Base-by-base conservation (phyloP, 106 monocot genomes). In the Phalaenopsis aphrodite region DNA sequence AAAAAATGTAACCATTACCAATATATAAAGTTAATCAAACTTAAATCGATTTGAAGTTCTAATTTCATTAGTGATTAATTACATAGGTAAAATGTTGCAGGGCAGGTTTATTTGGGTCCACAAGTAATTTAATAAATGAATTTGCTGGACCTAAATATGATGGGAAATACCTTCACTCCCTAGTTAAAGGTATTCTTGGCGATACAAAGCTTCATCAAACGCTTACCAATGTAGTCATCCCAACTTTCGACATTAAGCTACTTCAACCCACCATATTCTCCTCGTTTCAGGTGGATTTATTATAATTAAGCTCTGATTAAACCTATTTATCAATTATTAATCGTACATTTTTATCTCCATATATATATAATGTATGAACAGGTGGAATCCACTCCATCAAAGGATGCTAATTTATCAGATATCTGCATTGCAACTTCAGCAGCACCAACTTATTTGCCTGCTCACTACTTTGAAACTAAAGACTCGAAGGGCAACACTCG, bases 181-280 rank as follows among this genome's bases (percentile, higher is more conserved):
- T 84, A 8, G 57, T 87, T 10, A 79, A 75, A 41, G 42, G 83
- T 66, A 58, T 77, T 9, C 79, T 92, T 57, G 89, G 87, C 8
- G 79, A 82, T 15, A 79, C 77, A 16, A 85, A 75, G 72, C 76
- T 89, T 5, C 58, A 82, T 48, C 83, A 92, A 52, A 84, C 89
- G 19, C 42, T 92, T 41, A 89, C 89, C 3, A 89, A 89, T 48
- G 73, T 92, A 0, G 87, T 89, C 0, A 89, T 92, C 30, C 89
- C 89, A 7, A 78, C 89, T 38, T 92, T 92, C 36, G 89, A 92
- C 55, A 87, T 92, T 24, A 89, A 82, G 75, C 72, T 69, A 9
- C 85, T 92, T 57, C 89, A 92, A 42, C 89, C 92, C 14, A 82
- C 77, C 74, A 92, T 92, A 75, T 92, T 92, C 82, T 84, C 88